A percentile compares a stretch with the other conserved stretches of the same genome.
phyloP scores from a whole-genome alignment of 345 rosid genomes.

The Psidium guajava region DNA sequence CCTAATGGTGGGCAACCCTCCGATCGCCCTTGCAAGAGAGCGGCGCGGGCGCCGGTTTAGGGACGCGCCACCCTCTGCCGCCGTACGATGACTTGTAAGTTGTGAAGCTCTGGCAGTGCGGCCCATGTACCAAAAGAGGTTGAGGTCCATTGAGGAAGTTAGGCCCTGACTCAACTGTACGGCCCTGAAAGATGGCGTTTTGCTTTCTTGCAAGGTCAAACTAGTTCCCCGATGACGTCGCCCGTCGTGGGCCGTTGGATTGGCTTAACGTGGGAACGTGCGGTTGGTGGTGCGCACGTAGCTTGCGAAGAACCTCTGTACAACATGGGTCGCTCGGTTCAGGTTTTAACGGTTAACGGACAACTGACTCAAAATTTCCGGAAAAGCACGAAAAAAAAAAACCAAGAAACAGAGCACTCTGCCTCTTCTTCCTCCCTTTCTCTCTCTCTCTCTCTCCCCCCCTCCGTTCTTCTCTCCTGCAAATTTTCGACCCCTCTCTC shows the following conservation, averaged over 20 bases:
- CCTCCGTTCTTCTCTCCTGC: not conserved
- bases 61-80: not conserved
- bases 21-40: too few relatives aligned
- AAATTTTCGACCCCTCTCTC: not conserved
- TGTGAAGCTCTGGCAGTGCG: not conserved
- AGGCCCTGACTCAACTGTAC: not conserved
- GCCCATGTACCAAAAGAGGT: not conserved
- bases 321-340: not conserved
- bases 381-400: slow-evolving; percentile 1
- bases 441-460: not conserved
- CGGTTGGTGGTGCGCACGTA: slow-evolving; percentile 32
- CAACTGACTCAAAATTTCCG: slow-evolving; percentile 25
- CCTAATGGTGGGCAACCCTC: not conserved
- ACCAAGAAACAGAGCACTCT: slow-evolving; percentile 3
- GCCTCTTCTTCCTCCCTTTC: not conserved
- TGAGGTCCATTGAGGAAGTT: not conserved
- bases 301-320: not conserved
- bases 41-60: too few relatives aligned
- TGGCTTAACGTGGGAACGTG: slow-evolving; percentile 9
- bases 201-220: not conserved
- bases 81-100: not conserved
- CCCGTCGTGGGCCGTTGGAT: not conserved
- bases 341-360: slow-evolving; percentile 15
- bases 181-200: not conserved
- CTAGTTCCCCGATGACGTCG: not conserved